Evolutionary conservation across 192 early-diverging fungal genomes (phyloP), one percentile per base, ranked within the genome.

Genomic region (Mortierella alpina): DNA sequence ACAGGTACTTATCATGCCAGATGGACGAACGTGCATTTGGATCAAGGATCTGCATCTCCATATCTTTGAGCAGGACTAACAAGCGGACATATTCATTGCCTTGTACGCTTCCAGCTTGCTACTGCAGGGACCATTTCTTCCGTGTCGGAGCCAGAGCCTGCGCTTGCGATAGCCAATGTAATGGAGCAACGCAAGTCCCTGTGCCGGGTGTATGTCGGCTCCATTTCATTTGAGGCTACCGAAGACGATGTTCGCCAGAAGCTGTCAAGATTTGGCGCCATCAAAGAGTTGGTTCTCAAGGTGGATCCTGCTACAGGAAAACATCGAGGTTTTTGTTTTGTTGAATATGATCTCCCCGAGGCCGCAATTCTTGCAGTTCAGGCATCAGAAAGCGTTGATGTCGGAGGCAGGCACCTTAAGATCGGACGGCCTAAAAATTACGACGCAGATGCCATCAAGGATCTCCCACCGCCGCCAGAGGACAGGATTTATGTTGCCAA

Each of bases 251-350:
- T 96, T n/a, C 83, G 88, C 49, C 87, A 85, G 22, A 91, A 93
- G 18, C 95, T 97, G 73, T 68, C 85, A 14, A 90, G 93, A 68
- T 97, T 93, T 79, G 96, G 96, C 1, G 73, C 85, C 1, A 91
- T 97, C 70, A 88, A 90, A 53, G 88, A 88, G 53, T 82, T 96
- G 46, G 93, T 91, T 68, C 91, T 97, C 90, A 90, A 90, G 14
- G 88, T 93, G 66, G 96, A 97, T 77, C 84, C 93, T 3, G 60
- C 81, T 23, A 87, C 87, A 13, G 92, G 90, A 22, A 92, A 90
- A 63, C 96, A 97, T 86, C 94, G 95, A 73, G 93, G 93, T 45
- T 97, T 92, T 76, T 95, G 95, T 73, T 97, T 97, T 81, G 88
- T 97, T 13, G 95, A 96, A 82, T 97, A 90, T 68, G 92, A 96